Evolutionary conservation across 2,329 filamentous ascomycete species (phyloP).

Genomic region (Aspergillus carbonarius): DNA sequence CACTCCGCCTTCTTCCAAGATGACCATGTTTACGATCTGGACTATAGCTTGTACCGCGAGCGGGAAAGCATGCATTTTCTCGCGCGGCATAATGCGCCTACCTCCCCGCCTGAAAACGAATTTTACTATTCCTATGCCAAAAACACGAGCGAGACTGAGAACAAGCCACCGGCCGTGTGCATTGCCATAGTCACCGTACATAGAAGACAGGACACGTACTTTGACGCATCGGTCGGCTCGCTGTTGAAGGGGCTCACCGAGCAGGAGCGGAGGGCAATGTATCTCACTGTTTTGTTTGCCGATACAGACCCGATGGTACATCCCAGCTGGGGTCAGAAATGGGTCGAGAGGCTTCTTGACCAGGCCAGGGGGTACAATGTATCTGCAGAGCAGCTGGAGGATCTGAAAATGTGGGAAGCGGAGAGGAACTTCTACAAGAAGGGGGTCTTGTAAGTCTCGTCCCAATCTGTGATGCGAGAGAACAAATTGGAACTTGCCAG

Average conservation of each 20-base stretch:
- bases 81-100: conserved; percentile 20
- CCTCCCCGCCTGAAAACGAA: conserved; percentile 1
- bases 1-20: conserved; percentile 31
- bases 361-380: conserved; percentile 22
- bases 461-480: background rate
- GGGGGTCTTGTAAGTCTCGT: conserved; percentile 30
- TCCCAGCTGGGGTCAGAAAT: conserved; percentile 27
- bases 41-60: conserved; percentile 29
- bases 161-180: conserved; percentile 19
- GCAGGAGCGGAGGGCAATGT: conserved; percentile 21
- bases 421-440: conserved; percentile 31
- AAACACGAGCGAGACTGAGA: background rate
- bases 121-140: too few relatives aligned
- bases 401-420: conserved; percentile 18
- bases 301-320: conserved; percentile 25
- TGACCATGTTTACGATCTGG: conserved; percentile 24
- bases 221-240: conserved; percentile 27
- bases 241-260: conserved; percentile 22
- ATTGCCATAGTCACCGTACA: conserved; percentile 25
- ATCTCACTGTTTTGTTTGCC: conserved; percentile 24
- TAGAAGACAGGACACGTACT: conserved; percentile 20
- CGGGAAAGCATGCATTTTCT: conserved; percentile 23
- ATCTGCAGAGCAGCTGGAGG: conserved; percentile 19
- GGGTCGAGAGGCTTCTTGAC: conserved; percentile 23
- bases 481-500: too few relatives aligned